Evolutionary conservation across 257 asterid genomes (phyloP), one percentile per base, ranked within the genome.

Genomic region (Solanum sparsipilum): DNA sequence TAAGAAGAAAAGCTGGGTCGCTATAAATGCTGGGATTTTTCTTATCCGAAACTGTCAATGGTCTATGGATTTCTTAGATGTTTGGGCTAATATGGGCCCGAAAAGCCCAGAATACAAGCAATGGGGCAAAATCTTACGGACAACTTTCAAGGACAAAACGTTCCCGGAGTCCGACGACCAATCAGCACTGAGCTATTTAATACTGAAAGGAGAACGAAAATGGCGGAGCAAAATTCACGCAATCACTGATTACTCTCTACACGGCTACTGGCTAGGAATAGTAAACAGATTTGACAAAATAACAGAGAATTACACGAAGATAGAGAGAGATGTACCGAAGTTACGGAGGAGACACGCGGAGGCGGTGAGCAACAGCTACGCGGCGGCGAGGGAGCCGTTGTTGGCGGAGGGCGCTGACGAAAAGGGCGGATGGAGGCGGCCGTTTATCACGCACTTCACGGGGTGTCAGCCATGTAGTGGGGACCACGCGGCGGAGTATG

Each of bases 401-500:
- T 67, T 91, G 90, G 90, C 81, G 81, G 94, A 87, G 38, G 92
- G 85, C 9, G 85, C 89, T 7, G 89, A 73, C 9, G 34, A 88
- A 41, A 48, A 25, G 72, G 92, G 89, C 12, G 88, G 89, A 5
- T 87, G 93, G 93, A 89, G 95, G 88, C 90, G 98, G 91, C 98
- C 98, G 20, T 96, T 95, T 36, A 90, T 96, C 23, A 96, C 98
- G 12, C 98, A 96, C 39, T 96, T 96, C 91, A 93, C 98, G 36
- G 98, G 98, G 58, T 96, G 98, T 79, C 98, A 96, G 91, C 99
- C 98, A 56, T 96, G 99, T 39, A 94, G 94, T 29, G 99, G 99
- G 85, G 90, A 90, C 35, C 93, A 94, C 36, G 94, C 94, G 67
- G 92, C 94, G 32, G 91, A 87, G 46, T 96, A 93, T 44, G 58